phyloP scores from a whole-genome alignment of 202 grass and related monocot genomes.

The Setaria italica region DNA sequence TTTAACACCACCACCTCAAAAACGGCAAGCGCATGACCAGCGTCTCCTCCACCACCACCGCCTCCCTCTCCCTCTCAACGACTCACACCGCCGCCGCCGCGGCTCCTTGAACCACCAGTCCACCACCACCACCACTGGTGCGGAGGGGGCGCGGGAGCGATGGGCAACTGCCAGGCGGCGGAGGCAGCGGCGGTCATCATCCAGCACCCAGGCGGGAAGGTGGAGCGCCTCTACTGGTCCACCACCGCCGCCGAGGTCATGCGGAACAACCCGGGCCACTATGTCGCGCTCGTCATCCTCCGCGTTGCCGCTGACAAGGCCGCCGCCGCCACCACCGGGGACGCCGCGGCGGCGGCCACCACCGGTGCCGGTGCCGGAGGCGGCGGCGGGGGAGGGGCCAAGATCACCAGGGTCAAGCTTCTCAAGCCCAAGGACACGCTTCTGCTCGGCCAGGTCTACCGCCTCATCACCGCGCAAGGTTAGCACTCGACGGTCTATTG shows the following conservation, averaged over 20 bases:
- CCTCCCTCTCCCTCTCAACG: conserved; percentile 13
- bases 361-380: neutral
- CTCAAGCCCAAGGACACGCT: conserved; percentile 96
- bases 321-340: conserved; percentile 23
- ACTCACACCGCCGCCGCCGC: neutral
- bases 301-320: conserved; percentile 44
- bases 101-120: neutral
- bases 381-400: conserved; percentile 18
- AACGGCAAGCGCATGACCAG: conserved; percentile 54
- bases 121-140: neutral
- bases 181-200: conserved; percentile 83
- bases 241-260: conserved; percentile 79
- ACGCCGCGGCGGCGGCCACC: neutral
- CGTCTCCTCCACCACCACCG: conserved; percentile 3
- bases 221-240: conserved; percentile 88
- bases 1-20: conserved; percentile 56
- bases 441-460: conserved; percentile 87
- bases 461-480: conserved; percentile 97
- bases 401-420: conserved; percentile 85
- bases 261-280: conserved; percentile 84
- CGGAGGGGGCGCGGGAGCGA: conserved; percentile 11
- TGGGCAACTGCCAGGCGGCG: conserved; percentile 99
- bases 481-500: neutral
- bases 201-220: conserved; percentile 90
- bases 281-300: conserved; percentile 91